Evolutionary conservation across 495 filamentous ascomycete genomes (phyloP).

Genomic region (Penicillium argentinense): DNA sequence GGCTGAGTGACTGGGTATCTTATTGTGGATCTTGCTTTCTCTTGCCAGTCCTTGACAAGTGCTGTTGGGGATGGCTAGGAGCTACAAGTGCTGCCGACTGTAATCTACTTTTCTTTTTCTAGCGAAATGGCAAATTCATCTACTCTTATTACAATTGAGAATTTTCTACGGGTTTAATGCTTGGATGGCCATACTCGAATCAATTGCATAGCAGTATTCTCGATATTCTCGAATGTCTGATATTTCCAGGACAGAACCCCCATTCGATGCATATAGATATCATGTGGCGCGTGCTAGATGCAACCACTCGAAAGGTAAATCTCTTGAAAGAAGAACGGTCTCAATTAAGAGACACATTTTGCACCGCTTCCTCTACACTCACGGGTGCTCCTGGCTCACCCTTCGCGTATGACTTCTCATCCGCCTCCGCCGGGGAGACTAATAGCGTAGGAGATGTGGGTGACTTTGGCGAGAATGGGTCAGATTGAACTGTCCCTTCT

Average conservation of each 20-base stretch:
- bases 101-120: not conserved
- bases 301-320: too few species aligned
- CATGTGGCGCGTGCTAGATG: not conserved
- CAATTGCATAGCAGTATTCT: too few species aligned
- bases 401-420: not conserved
- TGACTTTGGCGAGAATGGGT: constrained; percentile 28
- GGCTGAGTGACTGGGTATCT: too few species aligned
- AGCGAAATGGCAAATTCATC: too few species aligned
- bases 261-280: not conserved
- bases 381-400: constrained; percentile 11
- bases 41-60: too few species aligned
- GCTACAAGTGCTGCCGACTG: not conserved
- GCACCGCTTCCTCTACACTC: constrained; percentile 42
- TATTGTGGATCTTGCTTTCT: too few species aligned
- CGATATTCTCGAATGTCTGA: too few species aligned
- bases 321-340: not conserved
- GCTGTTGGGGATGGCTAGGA: too few species aligned
- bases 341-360: constrained; percentile 38
- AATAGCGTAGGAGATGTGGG: constrained; percentile 25
- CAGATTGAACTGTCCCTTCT: not conserved
- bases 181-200: too few species aligned
- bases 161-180: not conserved
- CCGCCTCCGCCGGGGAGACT: constrained; percentile 10
- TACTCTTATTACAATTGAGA: not conserved
- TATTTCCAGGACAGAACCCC: too few species aligned